Conservation (phyloP, 805 yeast genomes). For the Starmerella roubikii region DNA sequence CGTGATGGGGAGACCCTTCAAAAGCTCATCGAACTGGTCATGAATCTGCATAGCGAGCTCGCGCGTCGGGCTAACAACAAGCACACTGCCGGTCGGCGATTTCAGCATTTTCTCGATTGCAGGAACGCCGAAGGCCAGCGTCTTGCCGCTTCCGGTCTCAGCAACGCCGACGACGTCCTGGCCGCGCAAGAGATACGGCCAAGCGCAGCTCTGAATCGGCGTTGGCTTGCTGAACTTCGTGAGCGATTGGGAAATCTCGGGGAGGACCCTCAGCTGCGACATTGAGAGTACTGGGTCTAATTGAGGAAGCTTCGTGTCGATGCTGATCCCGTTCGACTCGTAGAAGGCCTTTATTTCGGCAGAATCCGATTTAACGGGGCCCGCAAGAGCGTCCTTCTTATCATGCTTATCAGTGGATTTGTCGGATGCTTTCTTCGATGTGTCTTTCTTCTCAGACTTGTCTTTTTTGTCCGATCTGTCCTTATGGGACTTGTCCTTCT, state of each 20-base stretch:
- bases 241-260: slow-evolving; percentile 46
- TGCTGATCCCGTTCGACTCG: slow-evolving; percentile 57
- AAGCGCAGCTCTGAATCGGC: slow-evolving; percentile 85
- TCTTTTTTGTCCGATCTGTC: slow-evolving; percentile 19
- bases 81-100: slow-evolving; percentile 39
- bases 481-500: background rate
- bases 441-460: background rate
- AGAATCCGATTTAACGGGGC: slow-evolving; percentile 25
- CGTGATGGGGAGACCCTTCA: slow-evolving; percentile 48
- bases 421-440: slow-evolving; percentile 23
- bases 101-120: slow-evolving; percentile 62
- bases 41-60: slow-evolving; percentile 95
- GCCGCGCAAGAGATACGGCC: slow-evolving; percentile 76
- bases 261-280: slow-evolving; percentile 41
- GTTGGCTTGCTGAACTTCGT: slow-evolving; percentile 78
- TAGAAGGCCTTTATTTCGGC: slow-evolving; percentile 50
- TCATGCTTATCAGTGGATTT: slow-evolving; percentile 30
- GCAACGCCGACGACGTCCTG: slow-evolving; percentile 94
- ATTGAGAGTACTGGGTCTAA: slow-evolving; percentile 62
- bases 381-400: background rate
- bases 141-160: slow-evolving; percentile 96
- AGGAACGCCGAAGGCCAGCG: slow-evolving; percentile 95
- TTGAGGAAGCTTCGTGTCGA: slow-evolving; percentile 41
- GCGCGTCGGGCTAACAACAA: slow-evolving; percentile 91
- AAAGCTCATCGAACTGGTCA: slow-evolving; percentile 67